Percentiles rank a stretch among this genome's conserved stretches.
These are phyloP conservation scores for Diaporthe caulivora DNA, from an alignment of 2,329 filamentous ascomycete species.

Conservation along the genomic window DNA sequence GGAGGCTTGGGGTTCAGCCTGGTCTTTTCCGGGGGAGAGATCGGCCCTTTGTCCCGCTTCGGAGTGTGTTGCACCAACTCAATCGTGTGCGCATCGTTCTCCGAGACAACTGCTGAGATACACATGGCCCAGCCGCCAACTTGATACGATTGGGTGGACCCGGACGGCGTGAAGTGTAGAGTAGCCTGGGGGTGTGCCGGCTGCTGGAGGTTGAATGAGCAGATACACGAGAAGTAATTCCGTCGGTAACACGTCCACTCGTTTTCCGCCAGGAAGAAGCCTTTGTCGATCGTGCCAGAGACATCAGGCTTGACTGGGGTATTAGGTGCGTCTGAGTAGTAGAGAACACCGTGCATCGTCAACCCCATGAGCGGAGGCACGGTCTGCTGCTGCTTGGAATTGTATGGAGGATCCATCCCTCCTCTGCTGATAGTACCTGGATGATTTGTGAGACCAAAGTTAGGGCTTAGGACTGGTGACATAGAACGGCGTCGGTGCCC, in stretches of 20 bases:
- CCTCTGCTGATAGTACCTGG: slow-evolving; percentile 46
- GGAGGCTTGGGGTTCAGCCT: slow-evolving; percentile 75
- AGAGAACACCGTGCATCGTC: slow-evolving; percentile 69
- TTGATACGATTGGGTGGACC: slow-evolving; percentile 68
- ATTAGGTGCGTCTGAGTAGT: slow-evolving; percentile 66
- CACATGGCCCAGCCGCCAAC: slow-evolving; percentile 85
- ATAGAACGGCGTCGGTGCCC: slow-evolving; percentile 64
- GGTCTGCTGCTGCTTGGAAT: slow-evolving; percentile 54
- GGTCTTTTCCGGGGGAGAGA: slow-evolving; percentile 77
- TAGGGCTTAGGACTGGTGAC: slow-evolving; percentile 65
- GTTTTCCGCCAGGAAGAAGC: slow-evolving; percentile 83
- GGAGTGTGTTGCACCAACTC: slow-evolving; percentile 92
- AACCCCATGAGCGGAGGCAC: slow-evolving; percentile 67
- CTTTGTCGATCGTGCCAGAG: slow-evolving; percentile 86
- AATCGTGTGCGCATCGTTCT: slow-evolving; percentile 79
- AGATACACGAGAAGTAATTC: slow-evolving; percentile 91
- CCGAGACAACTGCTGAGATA: slow-evolving; percentile 86
- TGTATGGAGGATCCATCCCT: slow-evolving; percentile 65
- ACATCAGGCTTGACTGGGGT: slow-evolving; percentile 76
- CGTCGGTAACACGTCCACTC: slow-evolving; percentile 94
- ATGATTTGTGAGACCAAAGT: slow-evolving; percentile 54
- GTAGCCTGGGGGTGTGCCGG: slow-evolving; percentile 50
- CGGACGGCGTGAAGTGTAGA: slow-evolving; percentile 64
- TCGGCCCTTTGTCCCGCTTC: slow-evolving; percentile 89
- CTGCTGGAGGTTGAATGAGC: slow-evolving; percentile 79